A percentile compares a stretch with the other conserved stretches of the same genome.
Conservation (phyloP, 139 green algal species). For the Dunaliella primolecta region DNA sequence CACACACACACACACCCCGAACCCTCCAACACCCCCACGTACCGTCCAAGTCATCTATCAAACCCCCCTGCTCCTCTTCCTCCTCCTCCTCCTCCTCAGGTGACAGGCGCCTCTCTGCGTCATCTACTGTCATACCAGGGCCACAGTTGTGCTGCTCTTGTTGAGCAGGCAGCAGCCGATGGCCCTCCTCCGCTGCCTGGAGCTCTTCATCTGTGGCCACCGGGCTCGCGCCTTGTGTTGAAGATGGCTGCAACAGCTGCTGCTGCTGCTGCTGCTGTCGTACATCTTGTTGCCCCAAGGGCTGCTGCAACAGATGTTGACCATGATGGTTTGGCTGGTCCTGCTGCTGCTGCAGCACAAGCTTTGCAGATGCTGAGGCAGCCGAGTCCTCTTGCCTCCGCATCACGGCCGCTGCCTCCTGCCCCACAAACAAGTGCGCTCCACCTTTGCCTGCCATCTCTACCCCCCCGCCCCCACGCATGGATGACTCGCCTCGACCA, state of each 20-base stretch:
- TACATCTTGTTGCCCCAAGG: not conserved
- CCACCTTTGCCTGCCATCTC: too few species aligned
- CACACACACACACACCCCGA: too few species aligned
- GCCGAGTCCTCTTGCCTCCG: not conserved
- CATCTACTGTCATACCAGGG: too few species aligned
- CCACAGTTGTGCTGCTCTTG: not conserved
- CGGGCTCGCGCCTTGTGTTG: not conserved
- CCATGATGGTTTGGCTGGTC: not conserved
- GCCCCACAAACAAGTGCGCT: too few species aligned
- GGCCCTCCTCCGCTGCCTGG: not conserved
- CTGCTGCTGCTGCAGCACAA: not conserved
- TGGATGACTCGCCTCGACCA: slow-evolving; percentile 5
- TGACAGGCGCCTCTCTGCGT: too few species aligned
- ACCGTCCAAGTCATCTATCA: not conserved
- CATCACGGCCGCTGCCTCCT: too few species aligned
- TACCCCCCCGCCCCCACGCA: too few species aligned
- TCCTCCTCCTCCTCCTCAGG: not conserved
- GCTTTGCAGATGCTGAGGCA: not conserved
- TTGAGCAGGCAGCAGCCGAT: not conserved
- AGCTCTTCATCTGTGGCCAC: not conserved
- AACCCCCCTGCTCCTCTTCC: not conserved
- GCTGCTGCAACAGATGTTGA: not conserved
- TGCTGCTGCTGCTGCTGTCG: not conserved
- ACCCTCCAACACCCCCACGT: too few species aligned
- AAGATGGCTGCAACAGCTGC: not conserved